phyloP scores from a whole-genome alignment of 2,329 filamentous ascomycete genomes.

The Sporothrix humicola region DNA sequence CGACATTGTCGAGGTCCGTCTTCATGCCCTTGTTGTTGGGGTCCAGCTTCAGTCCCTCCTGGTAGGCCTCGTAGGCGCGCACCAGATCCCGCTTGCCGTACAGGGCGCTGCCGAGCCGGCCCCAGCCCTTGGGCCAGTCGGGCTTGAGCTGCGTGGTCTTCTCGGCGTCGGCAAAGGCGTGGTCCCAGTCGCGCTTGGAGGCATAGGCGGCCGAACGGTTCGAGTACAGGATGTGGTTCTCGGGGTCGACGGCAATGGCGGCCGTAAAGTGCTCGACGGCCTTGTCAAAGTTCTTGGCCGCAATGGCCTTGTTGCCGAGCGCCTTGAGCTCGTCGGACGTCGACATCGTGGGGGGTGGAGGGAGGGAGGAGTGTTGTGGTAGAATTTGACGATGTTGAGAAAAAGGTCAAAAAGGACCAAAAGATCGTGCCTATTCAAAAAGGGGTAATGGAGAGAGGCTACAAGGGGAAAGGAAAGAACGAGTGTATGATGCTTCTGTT shows the following conservation, averaged over 20 bases:
- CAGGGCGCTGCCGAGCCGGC: constrained; percentile 86
- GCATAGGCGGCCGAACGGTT: constrained; percentile 90
- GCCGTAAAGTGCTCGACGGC: constrained; percentile 94
- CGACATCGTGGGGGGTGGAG: constrained; percentile 52
- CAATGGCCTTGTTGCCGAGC: constrained; percentile 97
- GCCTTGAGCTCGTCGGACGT: constrained; percentile 85
- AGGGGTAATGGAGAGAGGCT: background rate
- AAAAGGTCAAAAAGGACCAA: too few species aligned
- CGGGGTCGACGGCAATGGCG: constrained; percentile 84
- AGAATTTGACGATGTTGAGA: background rate
- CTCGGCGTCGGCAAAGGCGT: constrained; percentile 85
- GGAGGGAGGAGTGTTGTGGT: background rate
- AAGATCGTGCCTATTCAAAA: background rate
- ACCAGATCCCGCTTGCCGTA: constrained; percentile 87
- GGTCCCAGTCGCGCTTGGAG: constrained; percentile 85
- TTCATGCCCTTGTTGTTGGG: constrained; percentile 91
- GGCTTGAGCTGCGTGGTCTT: constrained; percentile 95
- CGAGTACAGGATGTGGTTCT: constrained; percentile 96
- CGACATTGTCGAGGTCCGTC: constrained; percentile 80
- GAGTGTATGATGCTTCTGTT: background rate
- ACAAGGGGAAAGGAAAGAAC: background rate
- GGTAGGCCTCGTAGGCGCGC: constrained; percentile 86
- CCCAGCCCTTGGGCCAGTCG: constrained; percentile 97
- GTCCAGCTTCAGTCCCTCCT: constrained; percentile 92
- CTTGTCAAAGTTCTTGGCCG: constrained; percentile 94